Evolutionary conservation across 306 rosid genomes (phyloP).

Genomic region (Chamaecrista fasciculata): DNA sequence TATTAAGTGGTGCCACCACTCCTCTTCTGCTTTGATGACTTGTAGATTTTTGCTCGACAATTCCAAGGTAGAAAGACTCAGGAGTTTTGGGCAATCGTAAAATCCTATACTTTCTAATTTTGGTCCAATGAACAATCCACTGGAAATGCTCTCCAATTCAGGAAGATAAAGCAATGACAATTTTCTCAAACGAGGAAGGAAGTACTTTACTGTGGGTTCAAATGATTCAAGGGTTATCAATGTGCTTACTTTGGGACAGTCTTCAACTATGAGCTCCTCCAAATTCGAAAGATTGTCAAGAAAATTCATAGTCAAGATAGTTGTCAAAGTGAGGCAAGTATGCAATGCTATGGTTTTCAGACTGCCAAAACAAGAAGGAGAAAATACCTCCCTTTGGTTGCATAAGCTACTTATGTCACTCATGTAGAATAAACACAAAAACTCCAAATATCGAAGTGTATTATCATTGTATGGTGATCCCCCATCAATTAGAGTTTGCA

Average conservation of each 20-base stretch:
- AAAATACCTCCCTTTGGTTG: background rate
- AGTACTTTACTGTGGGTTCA: background rate
- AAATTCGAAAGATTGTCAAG: background rate
- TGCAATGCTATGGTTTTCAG: background rate
- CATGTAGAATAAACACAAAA: background rate
- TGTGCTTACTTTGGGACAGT: background rate
- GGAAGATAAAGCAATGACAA: background rate
- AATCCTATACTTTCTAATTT: background rate
- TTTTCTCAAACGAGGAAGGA: conserved; percentile 2
- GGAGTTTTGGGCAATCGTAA: conserved; percentile 18
- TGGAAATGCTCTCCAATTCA: conserved; percentile 1
- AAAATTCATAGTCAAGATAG: background rate
- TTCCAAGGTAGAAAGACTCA: background rate
- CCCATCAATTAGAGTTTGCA: background rate
- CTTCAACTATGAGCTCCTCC: background rate
- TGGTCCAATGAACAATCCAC: background rate
- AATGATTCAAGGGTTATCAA: background rate
- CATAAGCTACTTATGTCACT: background rate
- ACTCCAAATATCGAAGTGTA: background rate
- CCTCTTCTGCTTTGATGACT: conserved; percentile 7
- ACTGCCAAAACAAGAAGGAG: background rate
- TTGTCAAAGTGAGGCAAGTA: background rate
- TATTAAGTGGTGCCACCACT: conserved; percentile 1
- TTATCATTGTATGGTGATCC: background rate
- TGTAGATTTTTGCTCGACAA: background rate